Evolutionary conservation across 1,139 yeast genomes (phyloP).

Genomic region (Debaryomycetaceae sp.): DNA sequence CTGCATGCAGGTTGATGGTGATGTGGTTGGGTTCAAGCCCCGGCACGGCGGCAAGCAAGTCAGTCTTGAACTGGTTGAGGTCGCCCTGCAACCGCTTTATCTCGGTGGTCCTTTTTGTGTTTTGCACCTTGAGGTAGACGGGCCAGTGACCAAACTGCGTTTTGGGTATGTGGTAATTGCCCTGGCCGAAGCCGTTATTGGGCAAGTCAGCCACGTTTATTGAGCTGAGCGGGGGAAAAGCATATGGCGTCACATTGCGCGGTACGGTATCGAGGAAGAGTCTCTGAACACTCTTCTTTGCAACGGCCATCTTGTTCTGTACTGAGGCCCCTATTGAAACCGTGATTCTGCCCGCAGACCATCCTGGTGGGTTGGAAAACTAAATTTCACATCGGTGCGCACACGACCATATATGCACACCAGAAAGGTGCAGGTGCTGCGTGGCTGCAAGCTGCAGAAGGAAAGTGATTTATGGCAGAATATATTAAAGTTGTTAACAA

Average conservation of each 20-base stretch:
- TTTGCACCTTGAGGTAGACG: slow-evolving; percentile 56
- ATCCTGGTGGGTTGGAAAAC: no score
- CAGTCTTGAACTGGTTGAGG: slow-evolving; percentile 51
- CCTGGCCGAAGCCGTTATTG: slow-evolving; percentile 39
- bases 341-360: no score
- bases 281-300: slow-evolving; percentile 5
- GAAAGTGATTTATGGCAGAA: no score
- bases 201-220: slow-evolving; percentile 28
- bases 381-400: no score
- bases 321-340: no score
- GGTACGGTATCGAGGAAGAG: slow-evolving; percentile 7
- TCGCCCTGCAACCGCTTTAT: slow-evolving; percentile 64
- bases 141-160: slow-evolving; percentile 64
- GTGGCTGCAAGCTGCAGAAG: no score
- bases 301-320: slow-evolving; percentile 6
- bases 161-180: slow-evolving; percentile 48
- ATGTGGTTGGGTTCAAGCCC: slow-evolving; percentile 40
- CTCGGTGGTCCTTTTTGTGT: slow-evolving; percentile 56
- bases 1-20: slow-evolving; percentile 35
- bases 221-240: slow-evolving; percentile 26
- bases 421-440: no score
- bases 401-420: no score
- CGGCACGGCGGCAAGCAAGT: slow-evolving; percentile 47
- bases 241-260: slow-evolving; percentile 15
- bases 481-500: no score